Conservation (phyloP, 1,139 yeast genomes). For the Yamadazyma dushanensis region DNA sequence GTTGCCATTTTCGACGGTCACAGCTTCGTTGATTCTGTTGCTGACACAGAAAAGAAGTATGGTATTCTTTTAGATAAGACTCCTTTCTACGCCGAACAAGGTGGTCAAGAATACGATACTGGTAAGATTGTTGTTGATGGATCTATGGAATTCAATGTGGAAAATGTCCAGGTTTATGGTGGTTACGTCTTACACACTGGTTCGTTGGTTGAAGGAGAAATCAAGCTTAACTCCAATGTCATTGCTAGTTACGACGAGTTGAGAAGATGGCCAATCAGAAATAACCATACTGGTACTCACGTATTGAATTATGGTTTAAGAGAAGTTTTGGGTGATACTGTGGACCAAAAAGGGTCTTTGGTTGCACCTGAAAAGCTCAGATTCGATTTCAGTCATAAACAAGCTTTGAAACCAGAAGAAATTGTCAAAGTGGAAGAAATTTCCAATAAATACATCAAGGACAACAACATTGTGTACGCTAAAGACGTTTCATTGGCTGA, state of each 20-base stretch:
- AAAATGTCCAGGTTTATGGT: constrained; percentile 87
- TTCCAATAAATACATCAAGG: constrained; percentile 68
- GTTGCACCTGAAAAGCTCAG: constrained; percentile 95
- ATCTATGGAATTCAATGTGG: constrained; percentile 79
- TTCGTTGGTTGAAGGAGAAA: constrained; percentile 68
- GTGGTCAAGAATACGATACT: constrained; percentile 97
- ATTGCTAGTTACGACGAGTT: constrained; percentile 89
- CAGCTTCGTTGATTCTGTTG: constrained; percentile 52
- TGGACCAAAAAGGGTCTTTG: constrained; percentile 95
- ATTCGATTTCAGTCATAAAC: constrained; percentile 93
- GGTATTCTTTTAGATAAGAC: constrained; percentile 88
- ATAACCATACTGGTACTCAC: constrained; percentile 98
- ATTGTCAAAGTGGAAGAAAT: constrained; percentile 73
- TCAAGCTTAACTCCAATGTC: constrained; percentile 66
- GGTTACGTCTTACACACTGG: constrained; percentile 98
- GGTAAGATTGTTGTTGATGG: constrained; percentile 93
- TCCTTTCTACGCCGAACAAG: constrained; percentile 97
- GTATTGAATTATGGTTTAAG: constrained; percentile 86
- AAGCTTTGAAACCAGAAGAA: constrained; percentile 71
- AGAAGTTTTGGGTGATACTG: constrained; percentile 80
- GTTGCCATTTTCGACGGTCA: constrained; percentile 73
- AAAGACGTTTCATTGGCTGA: constrained; percentile 73
- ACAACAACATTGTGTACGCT: constrained; percentile 71
- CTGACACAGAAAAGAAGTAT: constrained; percentile 51
- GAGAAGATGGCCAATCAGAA: constrained; percentile 95